These are phyloP conservation scores for Arbutus unedo DNA, from an alignment of 148 eudicot genomes.

Conservation along the genomic window DNA sequence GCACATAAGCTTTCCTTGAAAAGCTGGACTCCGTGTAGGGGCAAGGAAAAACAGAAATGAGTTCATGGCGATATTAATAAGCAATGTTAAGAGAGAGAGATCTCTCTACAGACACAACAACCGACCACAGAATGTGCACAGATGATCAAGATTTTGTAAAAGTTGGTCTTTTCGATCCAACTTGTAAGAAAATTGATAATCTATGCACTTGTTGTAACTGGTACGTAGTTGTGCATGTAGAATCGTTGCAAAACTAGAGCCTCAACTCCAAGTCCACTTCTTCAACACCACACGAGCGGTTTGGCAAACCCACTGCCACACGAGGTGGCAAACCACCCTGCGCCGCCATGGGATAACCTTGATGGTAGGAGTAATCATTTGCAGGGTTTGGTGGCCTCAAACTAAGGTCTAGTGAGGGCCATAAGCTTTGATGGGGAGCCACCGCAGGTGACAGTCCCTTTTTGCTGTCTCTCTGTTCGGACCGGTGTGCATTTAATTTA, in stretches of 20 bases:
- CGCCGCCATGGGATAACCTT: neutral
- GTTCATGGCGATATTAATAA: too few relatives aligned
- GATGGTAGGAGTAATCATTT: neutral
- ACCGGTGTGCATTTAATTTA: slow-evolving; percentile 21
- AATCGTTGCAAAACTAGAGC: neutral
- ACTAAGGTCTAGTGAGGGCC: neutral
- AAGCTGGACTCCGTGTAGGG: too few relatives aligned
- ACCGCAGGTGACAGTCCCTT: neutral
- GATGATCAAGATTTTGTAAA: neutral
- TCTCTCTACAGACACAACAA: neutral
- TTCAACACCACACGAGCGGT: neutral
- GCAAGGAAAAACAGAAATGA: too few relatives aligned
- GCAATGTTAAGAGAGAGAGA: neutral
- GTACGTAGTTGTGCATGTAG: neutral
- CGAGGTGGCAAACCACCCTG: neutral
- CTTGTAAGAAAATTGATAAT: neutral
- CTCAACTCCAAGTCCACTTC: slow-evolving; percentile 7
- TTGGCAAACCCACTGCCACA: neutral
- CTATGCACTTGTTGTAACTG: neutral
- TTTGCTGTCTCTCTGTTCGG: neutral
- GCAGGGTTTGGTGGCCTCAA: neutral
- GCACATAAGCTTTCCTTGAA: too few relatives aligned
- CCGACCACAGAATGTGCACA: neutral
- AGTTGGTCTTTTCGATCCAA: neutral
- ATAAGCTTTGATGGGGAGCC: neutral